Percentiles rank a stretch among this genome's conserved stretches.
phyloP scores from a whole-genome alignment of 176 grass and related monocot genomes.

The sorghum (Sorghum bicolor) region DNA sequence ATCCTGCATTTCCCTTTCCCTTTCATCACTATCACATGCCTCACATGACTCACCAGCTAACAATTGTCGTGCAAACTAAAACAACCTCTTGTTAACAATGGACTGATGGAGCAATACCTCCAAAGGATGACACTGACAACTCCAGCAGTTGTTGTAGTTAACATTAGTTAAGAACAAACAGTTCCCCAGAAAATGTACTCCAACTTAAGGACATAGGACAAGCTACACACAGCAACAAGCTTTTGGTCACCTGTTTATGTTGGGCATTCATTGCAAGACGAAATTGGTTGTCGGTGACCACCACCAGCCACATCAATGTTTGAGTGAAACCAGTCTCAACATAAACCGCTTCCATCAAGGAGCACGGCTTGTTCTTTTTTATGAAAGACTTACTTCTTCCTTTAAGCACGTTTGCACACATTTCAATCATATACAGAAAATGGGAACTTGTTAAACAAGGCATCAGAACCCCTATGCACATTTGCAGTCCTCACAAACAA shows the following conservation, averaged over 20 bases:
- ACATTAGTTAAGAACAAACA: not conserved
- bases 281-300: not conserved
- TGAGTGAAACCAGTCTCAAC: slow-evolving; percentile 8
- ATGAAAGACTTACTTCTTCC: not conserved
- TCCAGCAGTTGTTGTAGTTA: not conserved
- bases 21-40: not conserved
- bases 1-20: not conserved
- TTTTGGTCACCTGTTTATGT: slow-evolving; percentile 6
- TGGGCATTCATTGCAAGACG: slow-evolving; percentile 3
- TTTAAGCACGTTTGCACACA: not conserved
- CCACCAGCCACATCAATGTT: slow-evolving; percentile 10
- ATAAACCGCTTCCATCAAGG: not conserved
- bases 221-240: not conserved
- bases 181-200: not conserved
- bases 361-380: not conserved
- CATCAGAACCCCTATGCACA: not conserved
- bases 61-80: not conserved
- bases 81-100: not conserved
- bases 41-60: slow-evolving; percentile 9
- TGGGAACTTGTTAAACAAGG: not conserved
- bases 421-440: not conserved
- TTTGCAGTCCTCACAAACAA: not conserved
- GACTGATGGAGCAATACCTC: not conserved
- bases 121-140: not conserved
- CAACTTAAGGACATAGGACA: not conserved